Conservation (phyloP, 768 basidiomycete species). For the Pleurotus djamor region DNA sequence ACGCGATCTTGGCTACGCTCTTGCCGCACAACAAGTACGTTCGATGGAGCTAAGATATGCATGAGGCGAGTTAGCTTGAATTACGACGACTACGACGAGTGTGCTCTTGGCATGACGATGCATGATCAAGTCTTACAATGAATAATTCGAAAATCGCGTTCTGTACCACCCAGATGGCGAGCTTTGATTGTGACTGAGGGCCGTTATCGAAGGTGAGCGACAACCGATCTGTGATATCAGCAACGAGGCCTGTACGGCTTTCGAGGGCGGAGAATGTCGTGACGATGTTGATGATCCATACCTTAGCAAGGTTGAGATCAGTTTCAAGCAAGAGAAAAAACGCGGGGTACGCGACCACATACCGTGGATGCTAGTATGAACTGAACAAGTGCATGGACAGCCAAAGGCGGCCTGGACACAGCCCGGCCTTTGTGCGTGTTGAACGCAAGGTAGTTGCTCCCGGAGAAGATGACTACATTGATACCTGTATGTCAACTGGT, state of each 20-base stretch:
- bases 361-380: not conserved
- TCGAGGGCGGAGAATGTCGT: not conserved
- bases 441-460: not conserved
- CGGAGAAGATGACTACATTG: not conserved
- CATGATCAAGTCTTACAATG: too few species aligned
- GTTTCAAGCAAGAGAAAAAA: not conserved
- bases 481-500: too few species aligned
- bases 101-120: too few species aligned
- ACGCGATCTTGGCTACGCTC: not conserved
- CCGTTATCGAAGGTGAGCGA: not conserved
- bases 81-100: not conserved
- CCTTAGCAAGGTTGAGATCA: not conserved
- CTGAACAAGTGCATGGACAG: not conserved
- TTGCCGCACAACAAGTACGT: not conserved
- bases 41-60: not conserved
- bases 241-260: not conserved
- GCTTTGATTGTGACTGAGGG: not conserved
- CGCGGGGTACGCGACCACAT: not conserved
- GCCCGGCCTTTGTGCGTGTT: not conserved
- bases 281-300: not conserved
- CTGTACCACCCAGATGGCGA: not conserved
- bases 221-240: not conserved
- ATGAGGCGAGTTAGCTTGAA: not conserved
- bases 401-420: not conserved
- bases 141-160: not conserved